Conservation (phyloP, 2,329 filamentous ascomycete genomes). For the Penicillium verrucosum region DNA sequence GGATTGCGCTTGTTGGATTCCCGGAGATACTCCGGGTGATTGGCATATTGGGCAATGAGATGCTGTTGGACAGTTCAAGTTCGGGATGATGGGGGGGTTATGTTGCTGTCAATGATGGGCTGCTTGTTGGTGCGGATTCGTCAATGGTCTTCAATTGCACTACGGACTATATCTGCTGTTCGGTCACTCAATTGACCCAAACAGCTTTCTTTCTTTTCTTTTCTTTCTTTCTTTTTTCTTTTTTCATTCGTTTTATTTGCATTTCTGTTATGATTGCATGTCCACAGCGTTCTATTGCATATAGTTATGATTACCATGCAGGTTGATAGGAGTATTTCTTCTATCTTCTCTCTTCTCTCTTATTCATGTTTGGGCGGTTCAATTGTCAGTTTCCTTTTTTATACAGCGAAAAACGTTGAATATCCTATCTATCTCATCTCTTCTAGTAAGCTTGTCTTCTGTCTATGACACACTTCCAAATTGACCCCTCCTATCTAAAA, state of each 20-base stretch:
- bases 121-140: neutral
- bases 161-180: neutral
- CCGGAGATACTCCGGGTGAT: neutral
- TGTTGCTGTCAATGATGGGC: neutral
- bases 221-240: neutral
- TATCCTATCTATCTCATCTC: neutral
- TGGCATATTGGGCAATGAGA: neutral
- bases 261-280: constrained; percentile 3
- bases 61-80: neutral
- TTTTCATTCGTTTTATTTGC: constrained; percentile 1
- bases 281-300: constrained; percentile 8
- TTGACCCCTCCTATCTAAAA: constrained; percentile 1
- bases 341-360: neutral
- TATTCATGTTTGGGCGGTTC: neutral
- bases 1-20: neutral
- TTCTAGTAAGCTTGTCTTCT: too few species aligned
- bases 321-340: neutral
- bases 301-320: constrained; percentile 1
- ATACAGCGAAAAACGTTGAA: constrained; percentile 3
- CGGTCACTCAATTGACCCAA: neutral
- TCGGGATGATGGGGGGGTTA: neutral
- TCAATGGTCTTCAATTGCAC: neutral
- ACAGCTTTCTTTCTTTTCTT: neutral
- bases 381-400: neutral
- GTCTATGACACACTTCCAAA: neutral